Conservation (phyloP, 2,329 filamentous ascomycete species). For the Apiospora koreana region DNA sequence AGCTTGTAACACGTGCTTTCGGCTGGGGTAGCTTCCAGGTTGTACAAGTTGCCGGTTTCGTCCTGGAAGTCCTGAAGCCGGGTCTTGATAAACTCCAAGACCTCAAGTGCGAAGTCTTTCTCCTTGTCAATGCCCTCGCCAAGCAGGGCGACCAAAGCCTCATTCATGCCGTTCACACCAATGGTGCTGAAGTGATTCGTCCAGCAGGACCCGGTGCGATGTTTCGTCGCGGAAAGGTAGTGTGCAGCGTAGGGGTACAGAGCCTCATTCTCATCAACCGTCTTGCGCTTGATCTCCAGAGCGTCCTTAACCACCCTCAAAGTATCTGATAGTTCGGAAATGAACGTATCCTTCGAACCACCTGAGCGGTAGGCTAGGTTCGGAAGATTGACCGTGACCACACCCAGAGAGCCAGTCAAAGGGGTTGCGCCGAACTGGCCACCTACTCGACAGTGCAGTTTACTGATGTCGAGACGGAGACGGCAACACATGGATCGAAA, state of each 20-base stretch:
- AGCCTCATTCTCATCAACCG: neutral
- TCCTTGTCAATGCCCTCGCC: neutral
- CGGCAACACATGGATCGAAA: neutral
- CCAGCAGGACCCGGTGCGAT: neutral
- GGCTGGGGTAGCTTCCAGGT: neutral
- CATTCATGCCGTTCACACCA: neutral
- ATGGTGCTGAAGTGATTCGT: constrained; percentile 1
- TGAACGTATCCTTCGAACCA: neutral
- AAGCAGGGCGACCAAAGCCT: neutral
- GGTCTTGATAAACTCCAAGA: neutral
- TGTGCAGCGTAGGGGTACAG: neutral
- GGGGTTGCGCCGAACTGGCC: neutral
- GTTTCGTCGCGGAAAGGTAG: neutral
- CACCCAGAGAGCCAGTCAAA: neutral
- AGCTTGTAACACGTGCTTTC: neutral
- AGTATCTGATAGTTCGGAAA: neutral
- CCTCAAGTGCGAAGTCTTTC: neutral
- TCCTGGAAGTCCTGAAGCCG: neutral
- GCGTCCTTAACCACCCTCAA: neutral
- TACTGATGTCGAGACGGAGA: neutral
- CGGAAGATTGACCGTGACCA: neutral
- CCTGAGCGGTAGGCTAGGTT: neutral
- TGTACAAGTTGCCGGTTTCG: neutral
- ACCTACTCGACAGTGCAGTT: neutral
- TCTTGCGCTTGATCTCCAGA: neutral